phyloP scores from a whole-genome alignment of 768 basidiomycete species.

The Lanmaoa rubissima region DNA sequence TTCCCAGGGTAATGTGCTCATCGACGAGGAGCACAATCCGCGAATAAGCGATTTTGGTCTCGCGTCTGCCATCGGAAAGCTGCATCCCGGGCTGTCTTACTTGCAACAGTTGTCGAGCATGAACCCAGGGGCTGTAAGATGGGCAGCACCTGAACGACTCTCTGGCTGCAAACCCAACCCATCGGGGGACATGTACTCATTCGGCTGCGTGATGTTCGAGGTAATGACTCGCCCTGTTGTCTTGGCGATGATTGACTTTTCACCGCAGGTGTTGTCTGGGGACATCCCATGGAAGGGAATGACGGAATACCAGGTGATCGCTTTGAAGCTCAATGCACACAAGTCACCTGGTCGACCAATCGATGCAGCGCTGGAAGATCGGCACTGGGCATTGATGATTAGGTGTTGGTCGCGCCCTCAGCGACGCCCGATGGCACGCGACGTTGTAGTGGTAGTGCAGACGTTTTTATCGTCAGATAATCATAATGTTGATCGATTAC shows the following conservation, averaged over 20 bases:
- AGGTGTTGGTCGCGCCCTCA: neutral
- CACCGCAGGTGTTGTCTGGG: neutral
- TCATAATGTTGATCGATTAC: neutral
- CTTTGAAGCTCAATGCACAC: neutral
- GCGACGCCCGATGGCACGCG: neutral
- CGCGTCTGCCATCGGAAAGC: neutral
- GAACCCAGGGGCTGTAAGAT: neutral
- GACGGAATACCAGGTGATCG: neutral
- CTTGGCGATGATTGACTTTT: neutral
- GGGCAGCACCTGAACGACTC: conserved; percentile 3
- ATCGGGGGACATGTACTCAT: conserved; percentile 1
- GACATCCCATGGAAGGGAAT: conserved; percentile 7
- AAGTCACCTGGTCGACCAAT: neutral
- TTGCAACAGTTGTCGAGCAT: neutral
- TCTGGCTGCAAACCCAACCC: neutral
- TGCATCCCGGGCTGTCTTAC: neutral
- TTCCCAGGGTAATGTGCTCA: neutral
- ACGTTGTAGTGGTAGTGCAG: neutral
- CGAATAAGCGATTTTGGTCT: neutral
- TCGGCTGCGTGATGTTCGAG: conserved; percentile 1
- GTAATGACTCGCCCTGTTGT: neutral
- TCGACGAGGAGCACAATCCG: neutral
- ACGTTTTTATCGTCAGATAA: neutral
- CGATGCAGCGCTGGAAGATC: neutral
- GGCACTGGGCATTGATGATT: conserved; percentile 2